Conservation (phyloP, 352 stramenopile species). For the Nothophytophthora sp. region DNA sequence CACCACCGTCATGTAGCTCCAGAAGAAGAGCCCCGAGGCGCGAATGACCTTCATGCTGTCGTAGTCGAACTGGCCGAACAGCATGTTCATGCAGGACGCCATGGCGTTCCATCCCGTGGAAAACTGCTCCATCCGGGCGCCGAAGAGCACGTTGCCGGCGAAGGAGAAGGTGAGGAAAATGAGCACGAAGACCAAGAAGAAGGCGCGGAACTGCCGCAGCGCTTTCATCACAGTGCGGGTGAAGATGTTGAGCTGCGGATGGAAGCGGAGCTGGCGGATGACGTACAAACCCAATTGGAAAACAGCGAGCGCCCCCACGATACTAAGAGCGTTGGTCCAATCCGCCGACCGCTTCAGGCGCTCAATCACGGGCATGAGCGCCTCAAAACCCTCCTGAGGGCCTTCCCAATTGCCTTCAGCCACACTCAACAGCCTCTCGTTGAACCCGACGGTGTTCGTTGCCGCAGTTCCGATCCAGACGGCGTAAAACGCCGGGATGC, state of each 20-base stretch:
- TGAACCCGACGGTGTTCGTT: not conserved
- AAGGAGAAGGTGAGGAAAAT: slow-evolving; percentile 44
- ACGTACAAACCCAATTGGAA: slow-evolving; percentile 27
- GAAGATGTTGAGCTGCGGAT: slow-evolving; percentile 43
- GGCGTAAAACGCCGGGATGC: not conserved
- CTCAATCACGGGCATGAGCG: no score
- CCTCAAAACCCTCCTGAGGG: no score
- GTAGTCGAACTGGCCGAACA: slow-evolving; percentile 57
- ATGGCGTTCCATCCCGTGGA: slow-evolving; percentile 30
- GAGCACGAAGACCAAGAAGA: slow-evolving; percentile 47
- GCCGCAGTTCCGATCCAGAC: not conserved
- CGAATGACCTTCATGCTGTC: slow-evolving; percentile 27
- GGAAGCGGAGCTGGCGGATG: slow-evolving; percentile 39
- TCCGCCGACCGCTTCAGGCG: no score
- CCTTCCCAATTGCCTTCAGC: no score
- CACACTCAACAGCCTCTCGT: slow-evolving; percentile 1
- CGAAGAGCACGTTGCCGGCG: slow-evolving; percentile 44
- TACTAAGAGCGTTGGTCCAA: slow-evolving; percentile 1
- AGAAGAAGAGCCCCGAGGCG: slow-evolving; percentile 50
- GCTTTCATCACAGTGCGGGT: slow-evolving; percentile 37
- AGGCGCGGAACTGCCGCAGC: slow-evolving; percentile 36
- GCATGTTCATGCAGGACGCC: slow-evolving; percentile 51
- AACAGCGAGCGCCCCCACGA: slow-evolving; percentile 10
- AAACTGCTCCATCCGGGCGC: slow-evolving; percentile 39
- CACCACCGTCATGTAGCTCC: slow-evolving; percentile 49